These are phyloP conservation scores for Cyberlindnera xylosilytica DNA, from an alignment of 805 yeast species.

Conservation along the genomic window DNA sequence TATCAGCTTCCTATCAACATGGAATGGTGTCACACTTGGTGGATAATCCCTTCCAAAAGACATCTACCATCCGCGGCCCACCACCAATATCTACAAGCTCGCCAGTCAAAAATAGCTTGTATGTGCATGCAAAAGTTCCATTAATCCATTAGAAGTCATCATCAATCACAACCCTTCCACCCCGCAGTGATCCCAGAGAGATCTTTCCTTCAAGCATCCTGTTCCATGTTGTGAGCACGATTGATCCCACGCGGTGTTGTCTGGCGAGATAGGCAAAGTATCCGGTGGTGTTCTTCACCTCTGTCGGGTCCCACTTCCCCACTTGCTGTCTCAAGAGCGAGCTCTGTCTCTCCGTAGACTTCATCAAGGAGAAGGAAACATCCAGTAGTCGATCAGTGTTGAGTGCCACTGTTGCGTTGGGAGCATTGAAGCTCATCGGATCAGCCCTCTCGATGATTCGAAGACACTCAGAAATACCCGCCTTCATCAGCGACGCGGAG, in stretches of 20 bases:
- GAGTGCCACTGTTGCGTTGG: constrained; percentile 27
- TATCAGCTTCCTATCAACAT: too few relatives aligned
- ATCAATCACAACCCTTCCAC: background rate
- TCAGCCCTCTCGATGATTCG: constrained; percentile 34
- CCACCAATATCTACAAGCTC: too few relatives aligned
- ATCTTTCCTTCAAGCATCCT: constrained; percentile 21
- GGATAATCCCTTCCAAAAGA: too few relatives aligned
- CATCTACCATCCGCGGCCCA: too few relatives aligned
- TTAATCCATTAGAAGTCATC: background rate
- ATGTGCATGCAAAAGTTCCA: background rate
- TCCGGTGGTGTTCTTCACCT: constrained; percentile 19
- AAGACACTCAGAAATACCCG: constrained; percentile 49
- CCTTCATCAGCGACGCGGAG: constrained; percentile 33
- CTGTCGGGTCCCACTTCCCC: constrained; percentile 11
- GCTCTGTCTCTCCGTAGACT: constrained; percentile 11
- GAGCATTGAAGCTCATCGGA: constrained; percentile 9
- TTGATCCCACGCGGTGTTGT: constrained; percentile 11
- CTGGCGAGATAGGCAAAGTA: constrained; percentile 20
- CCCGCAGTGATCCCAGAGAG: constrained; percentile 4
- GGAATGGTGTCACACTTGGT: too few relatives aligned
- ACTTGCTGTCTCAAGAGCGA: constrained; percentile 15
- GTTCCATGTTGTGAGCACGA: constrained; percentile 13
- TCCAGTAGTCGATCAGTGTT: constrained; percentile 33
- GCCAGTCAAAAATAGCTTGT: too few relatives aligned
- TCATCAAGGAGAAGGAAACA: constrained; percentile 32